Base-by-base conservation (phyloP, 495 filamentous ascomycete species). In the Lasiosphaeria ovina region DNA sequence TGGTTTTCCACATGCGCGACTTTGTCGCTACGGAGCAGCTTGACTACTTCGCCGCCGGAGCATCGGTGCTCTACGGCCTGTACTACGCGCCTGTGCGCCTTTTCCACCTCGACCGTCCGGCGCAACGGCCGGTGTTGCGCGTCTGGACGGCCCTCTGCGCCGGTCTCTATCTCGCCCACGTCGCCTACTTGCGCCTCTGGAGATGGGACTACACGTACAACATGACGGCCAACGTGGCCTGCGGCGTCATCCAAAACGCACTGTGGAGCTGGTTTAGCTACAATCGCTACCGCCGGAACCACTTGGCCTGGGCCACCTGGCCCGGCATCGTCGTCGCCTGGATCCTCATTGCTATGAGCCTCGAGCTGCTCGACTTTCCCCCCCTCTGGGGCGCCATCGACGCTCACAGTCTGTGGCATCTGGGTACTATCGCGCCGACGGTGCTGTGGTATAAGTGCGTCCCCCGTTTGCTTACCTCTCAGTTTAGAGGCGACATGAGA, bases 161-260 rank as follows among this genome's bases (percentile, higher is more conserved):
- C 32, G 55, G 74, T 3, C 73, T 96, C 44, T 98, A 94, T 73
- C 76, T 78, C 12, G 75, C 82, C 35, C 94, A 98, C 69, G 88
- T 95, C 54, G 82, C 79, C 59, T 98, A 97, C 71, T 81, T 98
- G 51, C 90, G 84, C 66, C 83, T 91, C 61, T 88, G 90, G 83
- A 79, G 79, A 34, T 98, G 94, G 91, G 89, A 97, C 70, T 98
- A 98, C 69, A 87, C 86, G 3, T 98, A 98, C 76, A 98, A 98
- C 66, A 98, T 98, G 93, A 84, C 86, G 2, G 95, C 92, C 16
- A 98, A 97, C 66, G 90, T 98, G 33, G 86, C 83, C 11, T 82
- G 89, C 32, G 94, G 94, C 0, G 79, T 90, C 51, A 70, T 95
- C 34, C 87, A 90, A 70, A 97, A 98, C 62, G 48, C 86, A 5